Base-by-base conservation (phyloP, 2,329 filamentous ascomycete species). In the Apiospora aurea region DNA sequence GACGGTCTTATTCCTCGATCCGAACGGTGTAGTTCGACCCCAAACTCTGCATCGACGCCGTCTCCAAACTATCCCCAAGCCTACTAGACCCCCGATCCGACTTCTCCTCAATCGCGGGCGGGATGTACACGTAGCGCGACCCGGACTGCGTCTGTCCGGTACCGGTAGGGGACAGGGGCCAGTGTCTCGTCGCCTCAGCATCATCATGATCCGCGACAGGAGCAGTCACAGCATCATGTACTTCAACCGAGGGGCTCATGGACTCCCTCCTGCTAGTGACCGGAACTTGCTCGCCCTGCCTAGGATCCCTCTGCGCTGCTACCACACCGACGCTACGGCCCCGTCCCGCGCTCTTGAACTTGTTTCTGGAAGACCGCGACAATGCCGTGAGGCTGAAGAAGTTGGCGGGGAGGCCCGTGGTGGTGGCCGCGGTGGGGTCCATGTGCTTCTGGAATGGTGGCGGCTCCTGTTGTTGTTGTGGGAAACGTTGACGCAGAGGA, bases 331-430 rank as follows among this genome's bases (percentile, higher is more conserved):
- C 41, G 34, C 34, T 41, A 6, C 57, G 34, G 16, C 57, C 57
- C 34, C 57, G 57, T 0, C 57, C 57, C 34, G 34, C 57, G 34
- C 24, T 13, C 57, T 64, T 64, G 43, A 49, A 26, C 44, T 38
- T 69, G 44, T 34, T 49, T 26, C 26, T 18, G 44, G 67, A 34
- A 8, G 44, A 46, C 26, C 67, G 67, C 16, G 67, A 46, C 44
- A 69, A 44, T 16, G 67, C 67, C 67, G 67, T 38, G 34, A 69
- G 67, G 18, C 67, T 69, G 44, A 69, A 69, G 67, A 69, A 69
- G 7, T 49, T 69, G 67, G 44, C 44, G 1, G 67, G 67, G 5
- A 69, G 67, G 2, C 67, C 67, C 0, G 67, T 49, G 14, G 43
- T 29, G 67, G 41, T 49, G 24, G 53, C 3, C 2, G 29, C 53